Percentiles rank a stretch among this genome's conserved stretches.
phyloP scores from a whole-genome alignment of 2,329 filamentous ascomycete genomes.

The Fusarium pseudoanthophilum region DNA sequence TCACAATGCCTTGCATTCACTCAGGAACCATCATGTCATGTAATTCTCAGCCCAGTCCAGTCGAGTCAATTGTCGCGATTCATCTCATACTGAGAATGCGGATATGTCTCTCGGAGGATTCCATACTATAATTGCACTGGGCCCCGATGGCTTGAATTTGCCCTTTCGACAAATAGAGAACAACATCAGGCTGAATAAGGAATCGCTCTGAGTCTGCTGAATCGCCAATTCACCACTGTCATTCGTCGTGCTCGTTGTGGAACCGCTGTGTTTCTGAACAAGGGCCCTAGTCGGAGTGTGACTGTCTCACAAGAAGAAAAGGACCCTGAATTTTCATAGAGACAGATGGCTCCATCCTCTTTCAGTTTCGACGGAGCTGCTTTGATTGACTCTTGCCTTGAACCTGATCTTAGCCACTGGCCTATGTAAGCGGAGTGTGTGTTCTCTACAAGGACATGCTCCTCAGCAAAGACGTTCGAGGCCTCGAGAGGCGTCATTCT shows the following conservation, averaged over 20 bases:
- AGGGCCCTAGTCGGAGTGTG: constrained; percentile 28
- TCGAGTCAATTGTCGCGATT: constrained; percentile 15
- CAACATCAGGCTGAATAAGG: constrained; percentile 6
- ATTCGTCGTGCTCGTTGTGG: constrained; percentile 36
- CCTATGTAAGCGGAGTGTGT: background rate
- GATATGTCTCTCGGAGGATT: constrained; percentile 16
- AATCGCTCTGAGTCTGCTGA: constrained; percentile 20
- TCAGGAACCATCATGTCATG: constrained; percentile 28
- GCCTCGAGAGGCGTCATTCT: constrained; percentile 20
- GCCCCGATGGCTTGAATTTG: constrained; percentile 16
- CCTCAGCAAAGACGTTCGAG: constrained; percentile 15
- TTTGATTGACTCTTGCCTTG: constrained; percentile 13
- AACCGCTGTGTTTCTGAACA: constrained; percentile 39
- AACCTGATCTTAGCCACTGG: constrained; percentile 13
- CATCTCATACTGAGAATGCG: constrained; percentile 11
- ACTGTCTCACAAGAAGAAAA: constrained; percentile 42
- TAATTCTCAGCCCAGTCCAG: background rate
- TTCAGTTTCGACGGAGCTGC: constrained; percentile 26
- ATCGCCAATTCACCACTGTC: constrained; percentile 25
- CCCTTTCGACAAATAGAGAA: constrained; percentile 4
- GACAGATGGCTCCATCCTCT: constrained; percentile 10
- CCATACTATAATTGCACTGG: constrained; percentile 7
- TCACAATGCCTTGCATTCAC: constrained; percentile 28
- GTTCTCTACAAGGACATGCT: constrained; percentile 28
- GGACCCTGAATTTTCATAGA: constrained; percentile 36